Conservation (phyloP, 2,329 filamentous ascomycete genomes). For the Bipolaris cookei region DNA sequence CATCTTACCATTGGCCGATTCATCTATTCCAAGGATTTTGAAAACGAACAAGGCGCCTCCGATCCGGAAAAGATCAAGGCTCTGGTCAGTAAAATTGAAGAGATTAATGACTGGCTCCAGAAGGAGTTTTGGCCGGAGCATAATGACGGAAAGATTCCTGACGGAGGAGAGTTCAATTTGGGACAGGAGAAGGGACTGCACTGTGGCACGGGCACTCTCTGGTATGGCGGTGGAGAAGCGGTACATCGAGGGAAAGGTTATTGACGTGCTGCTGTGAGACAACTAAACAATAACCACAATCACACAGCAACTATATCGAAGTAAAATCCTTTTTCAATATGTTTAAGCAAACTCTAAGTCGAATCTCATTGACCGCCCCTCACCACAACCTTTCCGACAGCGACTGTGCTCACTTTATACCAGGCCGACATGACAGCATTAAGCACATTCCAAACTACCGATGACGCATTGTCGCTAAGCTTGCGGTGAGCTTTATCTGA, state of each 20-base stretch:
- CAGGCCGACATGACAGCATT: no score
- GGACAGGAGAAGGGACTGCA: slow-evolving; percentile 84
- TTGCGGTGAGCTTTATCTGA: background rate
- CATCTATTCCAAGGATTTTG: slow-evolving; percentile 67
- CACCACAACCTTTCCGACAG: background rate
- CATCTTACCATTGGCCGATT: slow-evolving; percentile 89
- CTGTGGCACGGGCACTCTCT: slow-evolving; percentile 74
- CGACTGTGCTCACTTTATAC: background rate
- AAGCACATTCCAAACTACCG: no score
- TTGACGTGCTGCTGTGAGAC: slow-evolving; percentile 26
- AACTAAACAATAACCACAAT: background rate
- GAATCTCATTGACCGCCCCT: background rate
- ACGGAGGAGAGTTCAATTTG: slow-evolving; percentile 79
- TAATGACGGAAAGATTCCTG: slow-evolving; percentile 50
- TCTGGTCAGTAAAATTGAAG: slow-evolving; percentile 75
- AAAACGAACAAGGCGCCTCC: slow-evolving; percentile 49
- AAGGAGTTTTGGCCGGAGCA: slow-evolving; percentile 69
- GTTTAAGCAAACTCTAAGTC: background rate
- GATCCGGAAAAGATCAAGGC: slow-evolving; percentile 62
- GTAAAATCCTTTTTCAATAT: background rate
- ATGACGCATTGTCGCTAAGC: no score
- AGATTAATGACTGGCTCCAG: slow-evolving; percentile 77
- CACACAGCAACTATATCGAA: background rate
- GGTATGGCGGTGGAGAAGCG: slow-evolving; percentile 76
- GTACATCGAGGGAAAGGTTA: slow-evolving; percentile 63